phyloP scores from a whole-genome alignment of 257 asterid species.

The Asclepias syriaca region DNA sequence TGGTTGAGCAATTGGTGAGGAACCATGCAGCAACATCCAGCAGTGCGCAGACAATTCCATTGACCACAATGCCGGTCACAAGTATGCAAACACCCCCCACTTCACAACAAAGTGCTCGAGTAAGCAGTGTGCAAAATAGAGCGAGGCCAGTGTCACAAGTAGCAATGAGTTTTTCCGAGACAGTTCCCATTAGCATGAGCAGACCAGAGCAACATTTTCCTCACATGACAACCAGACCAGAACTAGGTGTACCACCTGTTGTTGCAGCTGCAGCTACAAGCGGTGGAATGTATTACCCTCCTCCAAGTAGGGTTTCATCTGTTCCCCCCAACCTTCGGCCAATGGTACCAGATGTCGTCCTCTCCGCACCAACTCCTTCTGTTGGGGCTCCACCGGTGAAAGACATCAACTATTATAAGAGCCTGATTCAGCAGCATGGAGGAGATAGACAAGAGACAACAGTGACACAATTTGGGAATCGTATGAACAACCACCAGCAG shows the following conservation, averaged over 20 bases:
- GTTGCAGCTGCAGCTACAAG: slow-evolving; percentile 20
- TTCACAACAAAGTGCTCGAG: slow-evolving; percentile 22
- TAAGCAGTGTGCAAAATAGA: slow-evolving; percentile 21
- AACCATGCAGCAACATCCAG: slow-evolving; percentile 35
- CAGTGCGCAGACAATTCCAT: slow-evolving; percentile 21
- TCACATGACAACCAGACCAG: slow-evolving; percentile 28
- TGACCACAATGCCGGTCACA: slow-evolving; percentile 18
- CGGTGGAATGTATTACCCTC: slow-evolving; percentile 46
- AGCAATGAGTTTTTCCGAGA: slow-evolving; percentile 17
- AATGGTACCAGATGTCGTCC: slow-evolving; percentile 21
- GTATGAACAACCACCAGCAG: slow-evolving; percentile 14
- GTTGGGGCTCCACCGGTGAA: slow-evolving; percentile 31
- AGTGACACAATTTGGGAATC: slow-evolving; percentile 30
- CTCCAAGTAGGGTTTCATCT: slow-evolving; percentile 29
- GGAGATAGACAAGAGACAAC: slow-evolving; percentile 56
- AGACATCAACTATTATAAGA: slow-evolving; percentile 74
- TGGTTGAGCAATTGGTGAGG: slow-evolving; percentile 58
- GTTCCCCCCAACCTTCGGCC: slow-evolving; percentile 36
- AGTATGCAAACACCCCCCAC: slow-evolving; percentile 18
- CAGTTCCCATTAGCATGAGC: slow-evolving; percentile 17
- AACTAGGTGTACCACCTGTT: slow-evolving; percentile 29
- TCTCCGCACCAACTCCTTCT: slow-evolving; percentile 34
- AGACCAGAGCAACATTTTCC: slow-evolving; percentile 31
- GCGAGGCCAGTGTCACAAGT: slow-evolving; percentile 29
- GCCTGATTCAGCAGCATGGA: slow-evolving; percentile 90